Evolutionary conservation across 495 filamentous ascomycete genomes (phyloP).

Genomic region (Lichenothelia convexa): DNA sequence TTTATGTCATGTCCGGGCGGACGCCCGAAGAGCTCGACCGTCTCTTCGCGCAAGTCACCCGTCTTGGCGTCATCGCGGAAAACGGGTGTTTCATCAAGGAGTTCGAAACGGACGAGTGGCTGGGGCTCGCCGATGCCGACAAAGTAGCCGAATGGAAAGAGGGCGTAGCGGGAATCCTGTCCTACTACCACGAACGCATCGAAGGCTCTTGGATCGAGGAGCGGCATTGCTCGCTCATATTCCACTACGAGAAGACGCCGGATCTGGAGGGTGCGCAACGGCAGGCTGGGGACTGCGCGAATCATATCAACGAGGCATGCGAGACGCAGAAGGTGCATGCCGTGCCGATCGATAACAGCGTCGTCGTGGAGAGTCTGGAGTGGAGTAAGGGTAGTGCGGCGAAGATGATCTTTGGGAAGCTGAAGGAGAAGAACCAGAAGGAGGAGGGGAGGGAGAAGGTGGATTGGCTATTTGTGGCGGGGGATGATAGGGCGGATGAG

Average conservation of each 20-base stretch:
- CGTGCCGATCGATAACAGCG: slow-evolving; percentile 54
- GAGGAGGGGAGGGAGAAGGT: neutral
- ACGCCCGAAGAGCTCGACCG: slow-evolving; percentile 73
- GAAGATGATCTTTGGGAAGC: slow-evolving; percentile 43
- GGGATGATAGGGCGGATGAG: slow-evolving; percentile 82
- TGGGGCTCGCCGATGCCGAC: slow-evolving; percentile 46
- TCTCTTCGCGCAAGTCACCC: slow-evolving; percentile 58
- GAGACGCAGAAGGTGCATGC: slow-evolving; percentile 67
- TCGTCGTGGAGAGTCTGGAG: slow-evolving; percentile 62
- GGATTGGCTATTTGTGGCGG: slow-evolving; percentile 68
- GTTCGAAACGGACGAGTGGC: slow-evolving; percentile 46
- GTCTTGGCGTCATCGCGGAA: slow-evolving; percentile 75
- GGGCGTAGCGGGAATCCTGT: slow-evolving; percentile 53
- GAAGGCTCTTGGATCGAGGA: slow-evolving; percentile 76
- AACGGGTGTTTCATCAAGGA: slow-evolving; percentile 78
- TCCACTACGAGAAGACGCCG: slow-evolving; percentile 70
- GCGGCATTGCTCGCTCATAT: slow-evolving; percentile 67
- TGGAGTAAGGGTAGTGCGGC: slow-evolving; percentile 77
- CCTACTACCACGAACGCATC: slow-evolving; percentile 74
- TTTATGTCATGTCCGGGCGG: slow-evolving; percentile 83
- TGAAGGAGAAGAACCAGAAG: slow-evolving; percentile 25
- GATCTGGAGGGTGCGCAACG: slow-evolving; percentile 52
- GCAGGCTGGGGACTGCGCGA: slow-evolving; percentile 70
- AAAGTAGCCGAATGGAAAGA: slow-evolving; percentile 58
- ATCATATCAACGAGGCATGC: slow-evolving; percentile 85